Base-by-base conservation (phyloP, 2,329 filamentous ascomycete genomes). In the Aspergillus hiratsukae region DNA sequence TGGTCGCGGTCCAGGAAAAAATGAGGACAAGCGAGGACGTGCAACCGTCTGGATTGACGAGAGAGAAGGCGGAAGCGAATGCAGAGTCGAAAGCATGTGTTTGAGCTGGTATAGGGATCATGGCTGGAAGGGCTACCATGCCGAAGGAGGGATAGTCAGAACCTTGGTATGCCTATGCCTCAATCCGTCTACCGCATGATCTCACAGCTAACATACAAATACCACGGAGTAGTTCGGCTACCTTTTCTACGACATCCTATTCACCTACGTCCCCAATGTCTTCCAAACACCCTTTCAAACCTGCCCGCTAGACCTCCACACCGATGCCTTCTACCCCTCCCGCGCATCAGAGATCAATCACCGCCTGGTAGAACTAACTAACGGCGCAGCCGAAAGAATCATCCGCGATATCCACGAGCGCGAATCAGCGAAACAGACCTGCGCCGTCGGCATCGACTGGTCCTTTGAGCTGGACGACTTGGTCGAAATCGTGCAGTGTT, bases 281-380 rank as follows among this genome's bases (percentile, higher is more conserved):
- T 99, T 99, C 73, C 93, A 97, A 71, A 99, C 94, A 5, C 85
- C 88, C 1, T 99, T 90, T 70, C 94, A 99, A 74, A 96, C 91
- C 0, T 96, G 91, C 67, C 94, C 94, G 1, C 78, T 99, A 3
- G 94, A 99, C 71, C 78, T 99, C 5, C 89, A 95, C 69, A 96
- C 92, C 0, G 94, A 99, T 70, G 87, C 89, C 2, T 99, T 99
- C 76, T 97, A 90, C 69, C 84, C 90, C 0, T 85, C 87, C 1
- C 84, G 94, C n/a, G 85, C 88, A 37, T 91, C 88, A 3, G 92
- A 96, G 75, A 94, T 97, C 70, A 95, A 96, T 69, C 85, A 87
- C 60, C 86, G 92, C 1, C 80, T 97, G 1, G 91, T 90, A 3
- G 87, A 92, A 64, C 92, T 99, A 64, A 87, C 85, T 54, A 97